phyloP scores from a whole-genome alignment of 331 rosid genomes.

The Pyrus hybrid region DNA sequence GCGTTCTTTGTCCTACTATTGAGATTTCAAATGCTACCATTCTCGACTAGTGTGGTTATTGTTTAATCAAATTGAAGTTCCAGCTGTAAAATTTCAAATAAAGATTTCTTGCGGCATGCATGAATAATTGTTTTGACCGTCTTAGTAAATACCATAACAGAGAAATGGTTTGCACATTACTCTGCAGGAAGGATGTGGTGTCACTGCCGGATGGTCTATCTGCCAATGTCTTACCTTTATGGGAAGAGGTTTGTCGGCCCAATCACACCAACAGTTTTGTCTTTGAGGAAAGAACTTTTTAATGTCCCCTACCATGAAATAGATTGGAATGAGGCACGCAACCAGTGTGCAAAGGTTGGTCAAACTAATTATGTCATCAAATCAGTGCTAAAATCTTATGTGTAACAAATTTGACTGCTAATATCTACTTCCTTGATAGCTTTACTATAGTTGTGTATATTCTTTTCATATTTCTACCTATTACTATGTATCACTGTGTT shows the following conservation, averaged over 20 bases:
- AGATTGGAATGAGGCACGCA: conserved; percentile 77
- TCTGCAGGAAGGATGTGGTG: conserved; percentile 96
- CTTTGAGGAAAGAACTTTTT: conserved; percentile 75
- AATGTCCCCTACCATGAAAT: conserved; percentile 55
- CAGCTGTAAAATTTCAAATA: background rate
- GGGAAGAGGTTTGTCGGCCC: conserved; percentile 90
- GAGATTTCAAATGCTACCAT: background rate
- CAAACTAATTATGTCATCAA: conserved; percentile 7
- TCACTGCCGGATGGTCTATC: conserved; percentile 89
- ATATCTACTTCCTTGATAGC: background rate
- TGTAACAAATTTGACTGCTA: background rate
- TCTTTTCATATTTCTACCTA: background rate
- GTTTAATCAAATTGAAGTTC: background rate
- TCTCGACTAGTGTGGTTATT: background rate
- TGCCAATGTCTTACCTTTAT: conserved; percentile 93
- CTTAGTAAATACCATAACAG: background rate
- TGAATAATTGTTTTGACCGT: background rate
- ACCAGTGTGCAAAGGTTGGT: conserved; percentile 81
- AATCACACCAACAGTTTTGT: conserved; percentile 49
- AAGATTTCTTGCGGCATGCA: background rate
- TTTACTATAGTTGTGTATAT: background rate
- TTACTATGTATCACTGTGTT: background rate
- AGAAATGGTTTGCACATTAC: background rate
- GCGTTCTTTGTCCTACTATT: background rate
- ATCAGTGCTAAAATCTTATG: background rate